A percentile compares a stretch with the other conserved stretches of the same genome.
These are phyloP conservation scores for Metarhizium guizhouense DNA, from an alignment of 2,329 filamentous ascomycete species.

Conservation along the genomic window DNA sequence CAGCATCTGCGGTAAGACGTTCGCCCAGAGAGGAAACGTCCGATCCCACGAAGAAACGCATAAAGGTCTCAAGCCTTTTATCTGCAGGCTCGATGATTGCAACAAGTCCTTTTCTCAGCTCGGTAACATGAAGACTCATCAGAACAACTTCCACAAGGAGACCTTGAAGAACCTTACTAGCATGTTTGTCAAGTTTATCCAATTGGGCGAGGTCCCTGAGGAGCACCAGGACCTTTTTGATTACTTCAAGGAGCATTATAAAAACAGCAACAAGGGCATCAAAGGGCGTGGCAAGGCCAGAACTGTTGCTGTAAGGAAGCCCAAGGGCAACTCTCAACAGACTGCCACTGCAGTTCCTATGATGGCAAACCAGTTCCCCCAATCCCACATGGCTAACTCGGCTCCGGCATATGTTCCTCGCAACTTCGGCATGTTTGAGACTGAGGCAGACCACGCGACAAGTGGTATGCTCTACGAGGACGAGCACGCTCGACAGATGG, in stretches of 20 bases:
- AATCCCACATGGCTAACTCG: slow-evolving; percentile 18
- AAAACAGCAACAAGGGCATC: slow-evolving; percentile 97
- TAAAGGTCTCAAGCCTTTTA: slow-evolving; percentile 65
- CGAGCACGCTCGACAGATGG: slow-evolving; percentile 29
- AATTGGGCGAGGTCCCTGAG: slow-evolving; percentile 46
- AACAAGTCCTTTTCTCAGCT: slow-evolving; percentile 83
- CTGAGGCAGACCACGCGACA: slow-evolving; percentile 26
- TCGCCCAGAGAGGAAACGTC: slow-evolving; percentile 80
- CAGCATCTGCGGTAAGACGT: slow-evolving; percentile 69
- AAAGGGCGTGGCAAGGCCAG: slow-evolving; percentile 88
- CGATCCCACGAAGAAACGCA: slow-evolving; percentile 78
- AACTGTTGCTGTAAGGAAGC: slow-evolving; percentile 40
- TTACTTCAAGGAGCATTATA: slow-evolving; percentile 84
- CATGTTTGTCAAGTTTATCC: slow-evolving; percentile 59
- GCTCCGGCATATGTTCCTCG: slow-evolving; percentile 21
- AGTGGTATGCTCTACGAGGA: slow-evolving; percentile 36
- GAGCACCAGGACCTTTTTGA: slow-evolving; percentile 69
- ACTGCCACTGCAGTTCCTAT: slow-evolving; percentile 18
- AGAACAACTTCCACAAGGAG: slow-evolving; percentile 85
- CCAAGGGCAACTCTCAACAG: slow-evolving; percentile 15
- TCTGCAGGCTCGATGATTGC: slow-evolving; percentile 75
- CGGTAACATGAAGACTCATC: slow-evolving; percentile 91
- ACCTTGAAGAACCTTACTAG: slow-evolving; percentile 60
- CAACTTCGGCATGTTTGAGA: slow-evolving; percentile 37
- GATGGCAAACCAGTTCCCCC: slow-evolving; percentile 14